These are phyloP conservation scores for Psilocybe cyanescens DNA, from an alignment of 768 basidiomycete species.

Conservation along the genomic window DNA sequence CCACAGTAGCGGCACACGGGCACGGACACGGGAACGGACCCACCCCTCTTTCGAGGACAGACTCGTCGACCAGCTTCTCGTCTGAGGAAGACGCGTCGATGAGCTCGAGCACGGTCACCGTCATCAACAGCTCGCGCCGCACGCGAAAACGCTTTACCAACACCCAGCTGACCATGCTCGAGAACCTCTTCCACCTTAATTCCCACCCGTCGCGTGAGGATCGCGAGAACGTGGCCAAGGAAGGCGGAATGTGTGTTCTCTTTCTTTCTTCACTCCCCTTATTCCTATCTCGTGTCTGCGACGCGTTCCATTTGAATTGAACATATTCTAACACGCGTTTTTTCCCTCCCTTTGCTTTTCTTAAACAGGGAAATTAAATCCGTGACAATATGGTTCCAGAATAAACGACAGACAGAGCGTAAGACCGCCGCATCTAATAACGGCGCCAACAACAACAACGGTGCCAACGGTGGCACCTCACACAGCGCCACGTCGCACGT, in stretches of 20 bases:
- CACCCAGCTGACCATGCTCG: slow-evolving; percentile 70
- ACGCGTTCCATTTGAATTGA: neutral
- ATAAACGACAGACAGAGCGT: slow-evolving; percentile 75
- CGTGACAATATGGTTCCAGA: slow-evolving; percentile 86
- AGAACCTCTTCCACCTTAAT: slow-evolving; percentile 71
- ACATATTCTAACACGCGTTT: slow-evolving; percentile 5
- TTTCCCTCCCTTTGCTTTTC: slow-evolving; percentile 5
- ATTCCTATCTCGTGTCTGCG: neutral
- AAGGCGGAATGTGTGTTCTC: slow-evolving; percentile 65
- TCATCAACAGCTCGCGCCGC: slow-evolving; percentile 46
- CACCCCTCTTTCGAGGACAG: slow-evolving; percentile 53
- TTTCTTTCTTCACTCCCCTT: neutral
- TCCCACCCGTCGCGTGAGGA: slow-evolving; percentile 79
- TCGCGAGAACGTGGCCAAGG: slow-evolving; percentile 62
- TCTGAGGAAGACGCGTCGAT: slow-evolving; percentile 45
- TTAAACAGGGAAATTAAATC: slow-evolving; percentile 62
- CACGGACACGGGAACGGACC: neutral
- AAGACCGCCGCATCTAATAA: slow-evolving; percentile 43
- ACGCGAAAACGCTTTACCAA: slow-evolving; percentile 75
- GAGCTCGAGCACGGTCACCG: slow-evolving; percentile 32
- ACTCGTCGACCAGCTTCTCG: slow-evolving; percentile 58
- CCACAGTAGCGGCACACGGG: too few relatives aligned
- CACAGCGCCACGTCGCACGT: slow-evolving; percentile 25
- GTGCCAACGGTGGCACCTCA: slow-evolving; percentile 17
- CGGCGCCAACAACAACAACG: slow-evolving; percentile 1